These are phyloP conservation scores for Barbarea vulgaris DNA, from an alignment of 345 rosid species.

Conservation along the genomic window DNA sequence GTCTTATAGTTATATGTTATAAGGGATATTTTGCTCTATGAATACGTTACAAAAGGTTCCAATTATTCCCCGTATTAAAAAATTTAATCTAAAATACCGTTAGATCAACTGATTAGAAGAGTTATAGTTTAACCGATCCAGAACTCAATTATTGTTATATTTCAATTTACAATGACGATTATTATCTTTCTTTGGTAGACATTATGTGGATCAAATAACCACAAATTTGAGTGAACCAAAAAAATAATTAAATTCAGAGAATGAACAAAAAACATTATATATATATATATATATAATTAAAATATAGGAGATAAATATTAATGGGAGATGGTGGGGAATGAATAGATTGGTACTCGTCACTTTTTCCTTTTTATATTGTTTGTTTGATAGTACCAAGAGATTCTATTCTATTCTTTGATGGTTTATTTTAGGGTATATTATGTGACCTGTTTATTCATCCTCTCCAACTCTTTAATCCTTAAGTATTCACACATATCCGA, in stretches of 20 bases:
- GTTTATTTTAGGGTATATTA: constrained; percentile 34
- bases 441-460: constrained; percentile 39
- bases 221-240: neutral
- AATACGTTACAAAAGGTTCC: no score
- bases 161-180: neutral
- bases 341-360: constrained; percentile 36
- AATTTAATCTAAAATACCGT: neutral
- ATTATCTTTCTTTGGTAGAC: neutral
- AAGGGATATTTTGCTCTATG: no score
- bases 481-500: constrained; percentile 27
- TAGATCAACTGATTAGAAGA: neutral
- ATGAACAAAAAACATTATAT: constrained; percentile 9
- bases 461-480: constrained; percentile 14
- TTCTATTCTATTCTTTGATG: constrained; percentile 31
- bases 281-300: neutral
- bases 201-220: neutral
- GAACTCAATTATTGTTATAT: neutral
- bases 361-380: constrained; percentile 21
- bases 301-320: constrained; percentile 1
- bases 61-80: no score
- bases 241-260: neutral
- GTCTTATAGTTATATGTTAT: neutral
- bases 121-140: neutral
- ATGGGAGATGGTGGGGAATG: constrained; percentile 41
- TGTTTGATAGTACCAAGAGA: constrained; percentile 38